Base-by-base conservation (phyloP, 2,329 filamentous ascomycete genomes). In the Microdochium nivale region DNA sequence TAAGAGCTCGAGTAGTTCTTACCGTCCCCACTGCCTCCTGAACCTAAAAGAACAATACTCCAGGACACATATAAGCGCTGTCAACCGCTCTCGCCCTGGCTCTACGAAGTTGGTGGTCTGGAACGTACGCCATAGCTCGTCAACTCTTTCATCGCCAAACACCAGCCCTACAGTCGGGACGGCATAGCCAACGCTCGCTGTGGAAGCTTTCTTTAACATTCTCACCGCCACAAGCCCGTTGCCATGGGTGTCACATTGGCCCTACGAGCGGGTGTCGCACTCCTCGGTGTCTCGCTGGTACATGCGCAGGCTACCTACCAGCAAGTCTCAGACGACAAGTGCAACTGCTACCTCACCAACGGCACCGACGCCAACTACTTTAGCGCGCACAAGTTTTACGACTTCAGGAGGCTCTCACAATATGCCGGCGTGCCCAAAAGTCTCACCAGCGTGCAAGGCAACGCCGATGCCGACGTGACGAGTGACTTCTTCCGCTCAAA, bases 331-430 rank as follows among this genome's bases (percentile, higher is more conserved):
- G 58, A 59, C 48, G 51, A 54, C 32, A 25, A 56, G 53, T 79
- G 77, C 60, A 65, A 67, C 52, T 79, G 77, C 59, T 80, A 70
- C 56, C 60, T 74, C 49, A 76, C 71, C 57, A 77, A 78, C 56
- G 72, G 67, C 46, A 70, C 68, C 13, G 66, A 65, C 44, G 60
- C 67, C 24, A 59, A 60, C 43, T 78, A 71, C 63, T 79, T 74
- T 57, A 62, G 66, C 19, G 62, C 66, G 19, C 77, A 76, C 59
- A 58, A 62, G 35, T 79, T 79, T 64, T 76, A 73, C 56, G 76
- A 79, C 61, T 79, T 77, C 56, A 66, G 76, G 47, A 63, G 62
- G 37, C 68, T 76, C 21, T 43, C 61, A 2, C 56, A 72, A 24
- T 69, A 74, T 51, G 72, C 70, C 3, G 57, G 56, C 3, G 62